These are phyloP conservation scores for Raphanus raphanistrum DNA, from an alignment of 345 rosid species.

Conservation along the genomic window DNA sequence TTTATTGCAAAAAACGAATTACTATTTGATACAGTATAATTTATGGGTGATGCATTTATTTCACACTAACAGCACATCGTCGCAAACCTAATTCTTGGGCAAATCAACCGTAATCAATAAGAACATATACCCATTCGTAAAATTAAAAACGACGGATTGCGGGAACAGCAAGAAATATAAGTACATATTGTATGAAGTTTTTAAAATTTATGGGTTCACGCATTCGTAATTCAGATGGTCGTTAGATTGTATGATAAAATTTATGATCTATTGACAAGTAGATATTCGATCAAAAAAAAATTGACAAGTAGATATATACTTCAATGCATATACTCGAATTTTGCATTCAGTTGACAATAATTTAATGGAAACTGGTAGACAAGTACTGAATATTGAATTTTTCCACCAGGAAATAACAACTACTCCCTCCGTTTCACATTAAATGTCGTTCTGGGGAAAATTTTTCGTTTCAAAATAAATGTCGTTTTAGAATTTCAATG, in stretches of 20 bases:
- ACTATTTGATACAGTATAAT: conserved; percentile 4
- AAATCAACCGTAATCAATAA: conserved; percentile 30
- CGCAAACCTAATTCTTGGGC: conserved; percentile 40
- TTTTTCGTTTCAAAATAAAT: too few relatives aligned
- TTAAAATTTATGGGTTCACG: background rate
- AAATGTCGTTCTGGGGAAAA: too few relatives aligned
- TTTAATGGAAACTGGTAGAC: conserved; percentile 35
- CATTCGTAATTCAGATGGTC: background rate
- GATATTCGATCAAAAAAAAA: too few relatives aligned
- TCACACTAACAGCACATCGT: conserved; percentile 30
- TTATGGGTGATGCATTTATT: conserved; percentile 38
- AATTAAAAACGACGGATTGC: too few relatives aligned
- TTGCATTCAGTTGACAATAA: conserved; percentile 25
- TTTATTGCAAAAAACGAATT: conserved; percentile 10
- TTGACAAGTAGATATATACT: conserved; percentile 30
- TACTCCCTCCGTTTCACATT: background rate
- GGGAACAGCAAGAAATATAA: too few relatives aligned
- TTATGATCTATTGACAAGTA: conserved; percentile 23
- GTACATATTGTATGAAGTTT: too few relatives aligned
- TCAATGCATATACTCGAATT: conserved; percentile 30
- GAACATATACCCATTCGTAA: too few relatives aligned
- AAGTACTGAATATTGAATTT: conserved; percentile 40
- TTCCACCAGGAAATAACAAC: conserved; percentile 37
- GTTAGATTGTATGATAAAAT: conserved; percentile 11
- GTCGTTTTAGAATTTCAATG: too few relatives aligned